These are phyloP conservation scores for Gossypium stocksii DNA, from an alignment of 345 rosid species.

Conservation along the genomic window DNA sequence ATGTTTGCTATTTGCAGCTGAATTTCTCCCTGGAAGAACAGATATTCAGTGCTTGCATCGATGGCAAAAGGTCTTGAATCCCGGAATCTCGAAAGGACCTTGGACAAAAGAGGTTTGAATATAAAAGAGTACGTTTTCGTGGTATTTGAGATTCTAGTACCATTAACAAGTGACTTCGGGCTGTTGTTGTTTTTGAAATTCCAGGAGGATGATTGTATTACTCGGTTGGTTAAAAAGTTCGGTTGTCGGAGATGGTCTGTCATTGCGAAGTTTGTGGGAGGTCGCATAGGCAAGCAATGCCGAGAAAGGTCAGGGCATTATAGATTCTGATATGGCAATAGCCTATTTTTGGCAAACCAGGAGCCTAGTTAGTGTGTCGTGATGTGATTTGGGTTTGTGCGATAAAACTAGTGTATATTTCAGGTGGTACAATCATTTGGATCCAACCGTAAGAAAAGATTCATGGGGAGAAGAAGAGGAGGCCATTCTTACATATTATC, in stretches of 20 bases:
- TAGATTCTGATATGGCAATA: background rate
- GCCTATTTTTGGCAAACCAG: background rate
- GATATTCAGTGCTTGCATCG: slow-evolving; percentile 50
- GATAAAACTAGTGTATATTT: background rate
- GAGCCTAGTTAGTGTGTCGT: background rate
- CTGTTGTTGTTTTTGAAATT: background rate
- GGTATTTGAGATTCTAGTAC: background rate
- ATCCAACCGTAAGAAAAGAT: slow-evolving; percentile 45
- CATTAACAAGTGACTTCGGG: background rate
- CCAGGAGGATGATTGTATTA: slow-evolving; percentile 47
- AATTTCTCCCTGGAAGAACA: slow-evolving; percentile 41
- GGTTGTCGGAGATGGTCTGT: slow-evolving; percentile 45
- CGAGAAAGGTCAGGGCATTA: slow-evolving; percentile 44
- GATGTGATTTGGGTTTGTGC: background rate
- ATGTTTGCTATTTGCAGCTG: slow-evolving; percentile 26
- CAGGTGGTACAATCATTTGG: slow-evolving; percentile 59
- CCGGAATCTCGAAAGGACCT: slow-evolving; percentile 43
- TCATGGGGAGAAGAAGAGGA: slow-evolving; percentile 57
- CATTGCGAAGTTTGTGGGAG: slow-evolving; percentile 43
- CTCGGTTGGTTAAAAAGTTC: slow-evolving; percentile 26
- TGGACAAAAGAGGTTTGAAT: slow-evolving; percentile 46
- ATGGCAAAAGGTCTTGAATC: slow-evolving; percentile 56
- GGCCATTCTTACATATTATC: slow-evolving; percentile 27
- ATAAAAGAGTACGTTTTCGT: background rate
- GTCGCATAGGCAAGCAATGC: slow-evolving; percentile 58